Percentiles rank a stretch among this genome's conserved stretches.
Evolutionary conservation across 1,139 yeast genomes (phyloP).

Genomic region (Suhomyces yuchorum): DNA sequence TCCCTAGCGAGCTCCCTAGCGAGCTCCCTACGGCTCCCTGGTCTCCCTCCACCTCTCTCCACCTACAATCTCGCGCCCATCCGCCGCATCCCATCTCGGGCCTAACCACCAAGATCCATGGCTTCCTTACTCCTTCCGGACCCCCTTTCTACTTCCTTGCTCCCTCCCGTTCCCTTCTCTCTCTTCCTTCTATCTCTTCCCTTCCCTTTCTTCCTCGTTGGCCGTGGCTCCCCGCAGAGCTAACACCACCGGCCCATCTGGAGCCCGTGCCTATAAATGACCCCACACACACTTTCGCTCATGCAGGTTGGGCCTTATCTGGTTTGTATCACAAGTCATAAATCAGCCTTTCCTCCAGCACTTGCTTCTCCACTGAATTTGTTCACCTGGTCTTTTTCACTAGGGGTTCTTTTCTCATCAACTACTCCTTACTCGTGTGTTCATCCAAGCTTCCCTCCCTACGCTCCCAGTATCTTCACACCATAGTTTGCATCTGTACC

Average conservation of each 20-base stretch:
- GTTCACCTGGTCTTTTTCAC: not conserved
- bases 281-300: conserved; percentile 4
- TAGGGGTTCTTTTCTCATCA: not conserved
- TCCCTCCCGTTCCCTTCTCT: too few species aligned
- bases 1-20: too few species aligned
- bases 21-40: too few species aligned
- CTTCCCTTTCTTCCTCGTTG: too few species aligned
- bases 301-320: conserved; percentile 1
- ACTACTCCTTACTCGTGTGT: not conserved
- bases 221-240: not conserved
- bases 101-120: too few species aligned
- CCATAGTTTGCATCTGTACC: too few species aligned
- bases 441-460: not conserved
- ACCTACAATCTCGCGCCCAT: too few species aligned
- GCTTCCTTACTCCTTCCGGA: too few species aligned
- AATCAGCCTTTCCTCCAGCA: not conserved
- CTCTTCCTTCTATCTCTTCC: not conserved
- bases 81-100: too few species aligned
- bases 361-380: not conserved
- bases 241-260: not conserved
- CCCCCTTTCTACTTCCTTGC: too few species aligned
- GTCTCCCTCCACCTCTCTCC: too few species aligned
- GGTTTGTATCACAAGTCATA: not conserved
- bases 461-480: too few species aligned
- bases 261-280: not conserved